Evolutionary conservation across 164 flowering plant genomes (phyloP), one percentile per base, ranked within the genome.

Genomic region (Saururus chinensis): DNA sequence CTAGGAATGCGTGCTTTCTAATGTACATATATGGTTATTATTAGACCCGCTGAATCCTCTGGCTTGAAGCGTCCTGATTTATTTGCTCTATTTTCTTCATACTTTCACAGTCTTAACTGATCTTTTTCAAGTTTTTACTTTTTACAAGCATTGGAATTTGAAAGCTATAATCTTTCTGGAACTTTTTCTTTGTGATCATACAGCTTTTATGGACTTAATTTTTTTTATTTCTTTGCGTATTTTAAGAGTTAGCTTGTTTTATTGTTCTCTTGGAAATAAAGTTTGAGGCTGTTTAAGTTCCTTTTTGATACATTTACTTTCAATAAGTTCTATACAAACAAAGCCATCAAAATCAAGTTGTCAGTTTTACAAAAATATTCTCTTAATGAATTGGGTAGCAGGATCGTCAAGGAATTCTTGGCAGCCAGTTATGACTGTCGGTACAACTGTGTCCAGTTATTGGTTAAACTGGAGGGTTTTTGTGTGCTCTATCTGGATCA

Each of bases 391-490:
- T 78, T 76, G 77, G 56, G 63, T 78, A 65, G 68, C 91, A 79
- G 96, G 88, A 69, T 58, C 79, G 42, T 45, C 89, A 22, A 71
- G 67, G 42, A 63, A 58, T 60, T 65, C 88, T 57, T 92, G 92
- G 92, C 81, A 81, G 57, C 96, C 98, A 58, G 75, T 68, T 53
- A 73, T 76, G 82, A 79, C 82, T 20, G 75, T 68, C 1, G 74
- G 81, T 57, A 82, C 98, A 65, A 78, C 86, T 17, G 74, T 76
- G n/a, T 22, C 76, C 3, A 71, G 72, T 54, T 92, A 89, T 76
- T 92, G 98, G 98, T 57, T 87, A 19, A 89, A 85, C 74, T 92
- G 96, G 98, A 82, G 91, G 68, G 76, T 85, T 12, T 64, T 79
- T 60, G 53, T 86, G 11, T 92, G 96, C 66, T 74, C 74, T 26